Evolutionary conservation across 768 basidiomycete species (phyloP), one percentile per base, ranked within the genome.

Genomic region (Xerocomellus amylosporus): DNA sequence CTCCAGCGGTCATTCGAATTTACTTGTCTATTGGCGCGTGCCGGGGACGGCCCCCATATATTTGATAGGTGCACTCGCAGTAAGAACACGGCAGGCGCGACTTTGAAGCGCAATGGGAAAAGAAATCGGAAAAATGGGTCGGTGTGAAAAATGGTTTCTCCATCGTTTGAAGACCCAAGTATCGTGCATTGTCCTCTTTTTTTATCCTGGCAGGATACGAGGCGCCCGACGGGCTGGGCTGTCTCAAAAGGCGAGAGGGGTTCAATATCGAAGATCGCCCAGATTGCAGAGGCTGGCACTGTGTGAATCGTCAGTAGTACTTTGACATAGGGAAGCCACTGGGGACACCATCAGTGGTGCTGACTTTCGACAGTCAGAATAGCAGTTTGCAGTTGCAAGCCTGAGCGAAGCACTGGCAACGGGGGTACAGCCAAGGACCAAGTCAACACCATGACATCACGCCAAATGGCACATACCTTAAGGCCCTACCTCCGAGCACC

Each of bases 361-460:
- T 24, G 24, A 24, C 2, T 24, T 24, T 4, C 2, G 4, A 24
- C 24, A 24, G 24, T 24, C 24, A 24, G 4, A 24, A 24, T 24
- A 4, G 24, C 2, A 24, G 24, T 4, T 24, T 24, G 24, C 24
- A 24, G 24, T 24, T 4, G 24, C 24, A 24, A 24, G n/a, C n/a
- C n/a, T n/a, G n/a, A n/a, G 24, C 24, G 24, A 24, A 24, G 24
- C 24, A 24, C 24, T 24, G 24, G 4, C 24, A 24, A 24, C 24
- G 24, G 24, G 24, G 24, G 24, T 24, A n/a, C 4, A 24, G 24
- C 24, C 24, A 24, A 24, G 24, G 24, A 30, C 30, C 30, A 9
- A 44, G 24, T 30, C 49, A 44, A 41, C 52, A 65, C n/a, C 10
- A 26, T 13, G 49, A 58, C 64, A 64, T 46, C 45, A 15, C 34